phyloP scores from a whole-genome alignment of 2,329 filamentous ascomycete species.

The Penicillium sp. region DNA sequence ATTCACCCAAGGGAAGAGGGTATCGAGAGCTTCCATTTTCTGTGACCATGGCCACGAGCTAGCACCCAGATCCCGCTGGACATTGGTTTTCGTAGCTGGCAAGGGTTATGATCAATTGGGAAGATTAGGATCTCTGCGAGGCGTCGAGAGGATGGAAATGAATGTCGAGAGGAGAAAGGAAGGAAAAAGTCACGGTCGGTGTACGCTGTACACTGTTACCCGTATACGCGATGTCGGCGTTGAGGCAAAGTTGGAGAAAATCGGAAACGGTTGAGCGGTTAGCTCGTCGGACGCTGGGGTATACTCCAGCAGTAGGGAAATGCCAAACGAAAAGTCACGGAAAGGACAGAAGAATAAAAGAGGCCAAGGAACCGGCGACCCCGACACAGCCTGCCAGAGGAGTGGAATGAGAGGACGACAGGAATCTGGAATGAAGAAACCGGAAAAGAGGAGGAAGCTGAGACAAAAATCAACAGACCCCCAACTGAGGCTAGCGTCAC shows the following conservation, averaged over 20 bases:
- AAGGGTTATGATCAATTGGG: constrained; percentile 8
- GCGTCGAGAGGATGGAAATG: neutral
- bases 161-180: neutral
- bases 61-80: constrained; percentile 40
- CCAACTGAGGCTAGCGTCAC: constrained; percentile 15
- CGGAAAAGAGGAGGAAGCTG: constrained; percentile 8
- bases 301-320: constrained; percentile 12
- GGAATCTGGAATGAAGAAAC: constrained; percentile 2
- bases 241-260: neutral
- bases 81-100: constrained; percentile 38
- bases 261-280: constrained; percentile 7
- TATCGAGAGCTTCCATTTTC: constrained; percentile 42
- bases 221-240: neutral
- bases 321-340: constrained; percentile 11
- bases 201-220: constrained; percentile 2
- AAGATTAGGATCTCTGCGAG: constrained; percentile 3
- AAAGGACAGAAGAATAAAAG: constrained; percentile 1
- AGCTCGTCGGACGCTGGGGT: constrained; percentile 4
- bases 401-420: constrained; percentile 13
- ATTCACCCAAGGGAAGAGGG: constrained; percentile 34
- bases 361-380: constrained; percentile 6
- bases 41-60: constrained; percentile 48
- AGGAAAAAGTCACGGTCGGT: neutral
- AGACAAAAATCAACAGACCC: constrained; percentile 22
- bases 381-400: constrained; percentile 17